Percentiles rank a stretch among this genome's conserved stretches.
Evolutionary conservation across 2,329 filamentous ascomycete genomes (phyloP).

Genomic region (Chlorencoelia australis): DNA sequence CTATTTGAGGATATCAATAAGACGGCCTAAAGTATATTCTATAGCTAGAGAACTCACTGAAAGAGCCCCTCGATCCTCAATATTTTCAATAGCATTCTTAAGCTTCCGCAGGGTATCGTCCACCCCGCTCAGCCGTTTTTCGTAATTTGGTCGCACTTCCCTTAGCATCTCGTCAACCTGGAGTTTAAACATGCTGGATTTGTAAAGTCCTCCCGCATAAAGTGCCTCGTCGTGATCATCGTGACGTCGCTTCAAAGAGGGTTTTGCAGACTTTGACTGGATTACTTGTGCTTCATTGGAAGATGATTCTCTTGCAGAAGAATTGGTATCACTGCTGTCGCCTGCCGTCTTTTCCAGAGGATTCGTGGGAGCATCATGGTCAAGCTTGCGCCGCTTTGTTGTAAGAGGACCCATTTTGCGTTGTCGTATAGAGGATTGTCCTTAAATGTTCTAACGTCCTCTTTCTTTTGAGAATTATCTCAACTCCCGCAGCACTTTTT

Average conservation of each 20-base stretch:
- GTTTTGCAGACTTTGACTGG: conserved; percentile 5
- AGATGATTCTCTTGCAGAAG: conserved; percentile 4
- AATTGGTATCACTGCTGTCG: conserved; percentile 6
- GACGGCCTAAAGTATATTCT: not conserved
- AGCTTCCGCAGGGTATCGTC: conserved; percentile 44
- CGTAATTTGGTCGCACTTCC: conserved; percentile 47
- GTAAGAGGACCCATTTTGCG: conserved; percentile 17
- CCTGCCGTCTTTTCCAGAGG: conserved; percentile 3
- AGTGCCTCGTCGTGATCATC: conserved; percentile 26
- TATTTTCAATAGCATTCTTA: conserved; percentile 45
- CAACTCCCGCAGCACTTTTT: too few relatives aligned
- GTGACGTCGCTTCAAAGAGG: conserved; percentile 14
- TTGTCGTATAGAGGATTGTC: too few relatives aligned
- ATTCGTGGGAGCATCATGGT: conserved; percentile 5
- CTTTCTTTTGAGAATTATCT: not conserved
- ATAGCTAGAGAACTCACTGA: conserved; percentile 25
- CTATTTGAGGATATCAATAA: conserved; percentile 32
- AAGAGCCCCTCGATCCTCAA: conserved; percentile 40
- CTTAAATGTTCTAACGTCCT: too few relatives aligned
- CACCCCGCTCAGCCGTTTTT: conserved; percentile 41
- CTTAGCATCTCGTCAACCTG: conserved; percentile 54
- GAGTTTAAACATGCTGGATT: conserved; percentile 57
- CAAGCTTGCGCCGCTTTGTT: conserved; percentile 28
- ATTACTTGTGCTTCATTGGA: conserved; percentile 15
- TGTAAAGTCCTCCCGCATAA: conserved; percentile 39